Percentiles rank a stretch among this genome's conserved stretches.
phyloP scores from a whole-genome alignment of 2,329 filamentous ascomycete species.

The Arthrobotrys megalospora region DNA sequence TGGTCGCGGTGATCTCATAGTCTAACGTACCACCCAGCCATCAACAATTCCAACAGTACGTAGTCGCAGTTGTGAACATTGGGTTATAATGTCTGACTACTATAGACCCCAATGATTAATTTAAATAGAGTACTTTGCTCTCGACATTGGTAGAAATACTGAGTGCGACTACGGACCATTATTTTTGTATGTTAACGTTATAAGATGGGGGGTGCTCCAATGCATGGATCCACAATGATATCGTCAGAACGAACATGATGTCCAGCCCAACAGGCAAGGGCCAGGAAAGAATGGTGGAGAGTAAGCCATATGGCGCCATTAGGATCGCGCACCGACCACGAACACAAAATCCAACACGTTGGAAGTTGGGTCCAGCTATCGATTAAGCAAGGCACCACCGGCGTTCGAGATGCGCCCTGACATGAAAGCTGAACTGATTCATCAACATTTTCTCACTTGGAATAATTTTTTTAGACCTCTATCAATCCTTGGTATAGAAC shows the following conservation, averaged over 20 bases:
- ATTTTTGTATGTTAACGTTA: conserved; percentile 16
- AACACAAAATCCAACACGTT: conserved; percentile 24
- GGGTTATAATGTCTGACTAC: conserved; percentile 1
- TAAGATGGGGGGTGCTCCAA: not conserved
- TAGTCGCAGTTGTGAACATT: not conserved
- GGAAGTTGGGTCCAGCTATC: conserved; percentile 7
- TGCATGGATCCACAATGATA: not conserved
- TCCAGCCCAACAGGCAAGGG: not conserved
- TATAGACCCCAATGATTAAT: not conserved
- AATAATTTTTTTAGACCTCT: not conserved
- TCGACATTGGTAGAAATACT: conserved; percentile 5
- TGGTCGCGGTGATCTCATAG: not conserved
- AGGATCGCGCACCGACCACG: conserved; percentile 18
- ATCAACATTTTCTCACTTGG: conserved; percentile 4
- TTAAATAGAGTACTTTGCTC: not conserved
- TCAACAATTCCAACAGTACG: not conserved
- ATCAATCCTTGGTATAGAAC: not conserved
- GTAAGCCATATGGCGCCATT: conserved; percentile 18
- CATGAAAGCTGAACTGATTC: conserved; percentile 12
- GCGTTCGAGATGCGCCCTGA: not conserved
- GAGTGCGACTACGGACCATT: conserved; percentile 20
- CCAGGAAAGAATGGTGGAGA: not conserved
- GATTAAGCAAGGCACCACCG: conserved; percentile 18
- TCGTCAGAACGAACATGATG: not conserved
- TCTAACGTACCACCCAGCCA: not conserved